Evolutionary conservation across 1,284 basidiomycete genomes (phyloP), one percentile per base, ranked within the genome.

Genomic region (Cronartium ribicola): DNA sequence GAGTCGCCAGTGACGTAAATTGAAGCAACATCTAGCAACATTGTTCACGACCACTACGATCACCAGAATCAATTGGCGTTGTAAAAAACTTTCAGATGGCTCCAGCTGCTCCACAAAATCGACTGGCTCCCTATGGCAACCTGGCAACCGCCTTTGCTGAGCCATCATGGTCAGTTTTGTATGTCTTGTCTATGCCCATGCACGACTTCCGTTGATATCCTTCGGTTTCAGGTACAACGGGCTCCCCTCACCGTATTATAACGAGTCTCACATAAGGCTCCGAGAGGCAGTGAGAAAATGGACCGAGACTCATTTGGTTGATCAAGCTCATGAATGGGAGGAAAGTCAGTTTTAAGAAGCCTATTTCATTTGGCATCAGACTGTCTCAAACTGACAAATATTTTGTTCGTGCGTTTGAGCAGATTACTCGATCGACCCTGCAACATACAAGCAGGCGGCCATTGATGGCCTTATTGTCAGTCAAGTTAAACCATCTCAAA

Each of bases 201-300:
- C 13, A 20, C 13, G 11, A 44, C 40, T 65, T 5, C 40, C 5
- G 22, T 43, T 43, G 22, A 43, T 14, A 37, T 44, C n/a, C 39
- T 14, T 51, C 20, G 14, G 17, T 6, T 39, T 43, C 37, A 74
- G 71, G 71, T 74, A 74, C 44, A 62, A 40, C 75, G 77, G 76
- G 22, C 64, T 78, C 0, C 78, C 78, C 11, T 67, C 71, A 29
- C 71, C 71, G 41, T 74, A 74, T 22, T 74, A 67, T 60, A 66
- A 74, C 20, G 65, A 66, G 11, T 74, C 71, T 0, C 71, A 74
- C 63, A 36, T 66, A 64, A 60, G 43, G 51, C 41, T 74, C 5
- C 48, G 71, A 51, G 55, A 66, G 22, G 57, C 61, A 17, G 64
- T 64, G 14, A 48, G 65, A 41, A 65, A 60, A 59, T 78, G 77